phyloP scores from a whole-genome alignment of 2,329 filamentous ascomycete genomes.

The Tolypocladium tundrense region DNA sequence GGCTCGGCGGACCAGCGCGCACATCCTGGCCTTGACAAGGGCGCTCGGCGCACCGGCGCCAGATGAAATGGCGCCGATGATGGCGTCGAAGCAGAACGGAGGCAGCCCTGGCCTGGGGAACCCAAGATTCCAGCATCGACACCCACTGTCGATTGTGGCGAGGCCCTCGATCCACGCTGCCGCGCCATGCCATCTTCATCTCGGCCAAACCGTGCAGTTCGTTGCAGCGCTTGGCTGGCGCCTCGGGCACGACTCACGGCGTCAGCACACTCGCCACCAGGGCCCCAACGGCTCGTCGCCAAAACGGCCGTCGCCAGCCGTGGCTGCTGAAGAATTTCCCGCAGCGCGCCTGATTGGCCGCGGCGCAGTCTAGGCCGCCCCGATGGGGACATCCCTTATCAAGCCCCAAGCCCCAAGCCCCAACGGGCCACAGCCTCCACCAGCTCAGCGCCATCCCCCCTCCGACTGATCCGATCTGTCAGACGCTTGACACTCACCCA shows the following conservation, averaged over 20 bases:
- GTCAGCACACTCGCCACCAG: too few relatives aligned
- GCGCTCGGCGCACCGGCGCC: too few relatives aligned
- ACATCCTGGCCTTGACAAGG: too few relatives aligned
- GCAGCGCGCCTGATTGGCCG: background rate
- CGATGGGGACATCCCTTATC: background rate
- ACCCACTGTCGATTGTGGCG: background rate
- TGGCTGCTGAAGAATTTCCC: background rate
- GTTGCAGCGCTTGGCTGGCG: too few relatives aligned
- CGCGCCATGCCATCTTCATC: background rate
- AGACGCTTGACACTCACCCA: too few relatives aligned
- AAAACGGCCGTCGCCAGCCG: background rate
- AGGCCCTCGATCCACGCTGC: background rate
- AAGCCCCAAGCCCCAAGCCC: background rate
- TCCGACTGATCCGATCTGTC: background rate
- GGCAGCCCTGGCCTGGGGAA: too few relatives aligned
- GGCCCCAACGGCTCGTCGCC: background rate
- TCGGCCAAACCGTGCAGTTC: background rate
- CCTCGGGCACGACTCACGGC: too few relatives aligned
- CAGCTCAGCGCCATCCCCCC: background rate
- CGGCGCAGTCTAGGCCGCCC: background rate
- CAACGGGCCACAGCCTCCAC: background rate
- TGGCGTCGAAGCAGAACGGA: too few relatives aligned
- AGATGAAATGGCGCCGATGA: too few relatives aligned
- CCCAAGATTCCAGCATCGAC: too few relatives aligned
- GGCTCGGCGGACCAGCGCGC: too few relatives aligned